phyloP scores from a whole-genome alignment of 2,329 filamentous ascomycete species.

The Coleophoma eucalyptorum region DNA sequence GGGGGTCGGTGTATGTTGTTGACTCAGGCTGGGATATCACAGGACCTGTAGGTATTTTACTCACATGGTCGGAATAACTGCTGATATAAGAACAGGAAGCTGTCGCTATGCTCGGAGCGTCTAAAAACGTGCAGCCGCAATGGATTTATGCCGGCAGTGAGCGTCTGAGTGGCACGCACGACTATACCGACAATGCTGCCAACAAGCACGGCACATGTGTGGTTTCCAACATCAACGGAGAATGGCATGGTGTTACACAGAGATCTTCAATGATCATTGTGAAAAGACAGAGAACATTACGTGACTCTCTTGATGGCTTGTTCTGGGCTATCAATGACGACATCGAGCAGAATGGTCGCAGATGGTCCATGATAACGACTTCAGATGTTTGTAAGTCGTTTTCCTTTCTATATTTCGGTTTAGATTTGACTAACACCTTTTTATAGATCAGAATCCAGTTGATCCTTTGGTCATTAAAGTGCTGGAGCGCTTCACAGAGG shows the following conservation, averaged over 20 bases:
- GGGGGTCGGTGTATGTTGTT: neutral
- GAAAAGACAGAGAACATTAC: neutral
- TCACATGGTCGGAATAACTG: no score
- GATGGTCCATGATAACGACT: neutral
- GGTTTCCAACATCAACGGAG: neutral
- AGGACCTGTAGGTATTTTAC: no score
- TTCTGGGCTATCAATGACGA: neutral
- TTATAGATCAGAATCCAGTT: neutral
- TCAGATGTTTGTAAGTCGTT: neutral
- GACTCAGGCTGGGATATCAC: neutral
- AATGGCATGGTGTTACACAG: neutral
- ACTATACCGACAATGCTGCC: neutral
- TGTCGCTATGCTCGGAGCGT: neutral
- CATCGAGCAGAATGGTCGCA: neutral
- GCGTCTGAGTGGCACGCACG: neutral
- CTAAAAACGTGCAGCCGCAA: neutral
- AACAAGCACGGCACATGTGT: neutral
- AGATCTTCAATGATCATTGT: neutral
- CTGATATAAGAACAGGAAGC: no score
- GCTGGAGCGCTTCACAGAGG: neutral
- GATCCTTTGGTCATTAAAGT: neutral
- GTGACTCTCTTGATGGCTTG: neutral
- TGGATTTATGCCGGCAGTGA: neutral
- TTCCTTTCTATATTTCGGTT: neutral
- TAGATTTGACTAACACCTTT: neutral